Evolutionary conservation across 2,329 filamentous ascomycete species (phyloP).

Genomic region (Colletotrichum liaoningense): DNA sequence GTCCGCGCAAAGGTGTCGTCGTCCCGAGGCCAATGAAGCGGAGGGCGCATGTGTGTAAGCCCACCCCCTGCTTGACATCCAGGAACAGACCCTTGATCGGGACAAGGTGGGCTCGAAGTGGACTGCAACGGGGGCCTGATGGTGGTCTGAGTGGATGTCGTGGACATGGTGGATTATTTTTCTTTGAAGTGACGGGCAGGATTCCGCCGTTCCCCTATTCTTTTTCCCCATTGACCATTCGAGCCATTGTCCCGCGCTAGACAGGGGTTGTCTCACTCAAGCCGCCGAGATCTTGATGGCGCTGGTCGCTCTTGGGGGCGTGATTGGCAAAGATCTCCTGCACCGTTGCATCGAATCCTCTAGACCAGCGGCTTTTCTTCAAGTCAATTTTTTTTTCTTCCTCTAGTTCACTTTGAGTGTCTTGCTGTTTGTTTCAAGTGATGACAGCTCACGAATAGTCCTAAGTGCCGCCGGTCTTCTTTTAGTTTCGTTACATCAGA

Average conservation of each 20-base stretch:
- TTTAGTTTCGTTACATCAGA: not conserved
- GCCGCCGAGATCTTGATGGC: conserved; percentile 33
- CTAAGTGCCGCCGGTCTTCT: not conserved
- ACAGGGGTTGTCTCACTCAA: conserved; percentile 15
- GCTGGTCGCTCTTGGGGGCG: conserved; percentile 16
- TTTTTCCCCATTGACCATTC: not conserved
- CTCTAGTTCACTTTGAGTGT: not conserved
- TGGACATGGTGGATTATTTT: not conserved
- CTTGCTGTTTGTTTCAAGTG: no score
- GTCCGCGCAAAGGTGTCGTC: conserved; percentile 9
- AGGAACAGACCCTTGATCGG: conserved; percentile 21
- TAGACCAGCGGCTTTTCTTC: conserved; percentile 7
- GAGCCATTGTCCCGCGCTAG: conserved; percentile 17
- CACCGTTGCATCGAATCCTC: conserved; percentile 15
- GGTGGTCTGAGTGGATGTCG: not conserved
- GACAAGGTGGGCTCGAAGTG: not conserved
- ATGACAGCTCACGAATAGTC: not conserved
- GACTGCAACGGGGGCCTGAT: not conserved
- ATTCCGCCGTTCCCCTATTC: conserved; percentile 18
- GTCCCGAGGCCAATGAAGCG: conserved; percentile 18
- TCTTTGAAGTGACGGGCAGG: not conserved
- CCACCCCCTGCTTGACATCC: conserved; percentile 9
- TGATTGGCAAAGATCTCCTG: conserved; percentile 29
- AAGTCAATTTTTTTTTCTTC: no score
- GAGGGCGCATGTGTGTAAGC: conserved; percentile 14